Conservation (phyloP, 345 rosid genomes). For the Corymbia maculata region DNA sequence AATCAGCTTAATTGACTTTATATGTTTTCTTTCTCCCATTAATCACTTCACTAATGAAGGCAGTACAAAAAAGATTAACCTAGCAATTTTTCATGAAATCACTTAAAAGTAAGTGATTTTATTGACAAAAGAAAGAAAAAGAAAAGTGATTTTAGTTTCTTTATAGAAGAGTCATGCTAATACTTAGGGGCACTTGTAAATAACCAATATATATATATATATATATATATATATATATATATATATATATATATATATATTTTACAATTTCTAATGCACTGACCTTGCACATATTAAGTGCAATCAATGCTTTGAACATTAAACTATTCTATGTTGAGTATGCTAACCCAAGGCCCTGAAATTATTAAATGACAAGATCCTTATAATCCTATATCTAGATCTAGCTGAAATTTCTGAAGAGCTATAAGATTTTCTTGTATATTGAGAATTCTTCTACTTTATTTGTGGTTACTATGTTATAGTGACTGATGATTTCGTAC, state of each 20-base stretch:
- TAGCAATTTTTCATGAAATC: neutral
- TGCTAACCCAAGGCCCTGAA: neutral
- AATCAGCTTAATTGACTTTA: neutral
- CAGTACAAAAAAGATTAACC: neutral
- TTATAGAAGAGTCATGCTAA: neutral
- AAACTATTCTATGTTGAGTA: neutral
- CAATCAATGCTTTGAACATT: neutral
- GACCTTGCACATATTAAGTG: neutral
- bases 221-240: neutral
- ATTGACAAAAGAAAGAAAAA: too few species aligned
- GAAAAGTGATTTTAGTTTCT: neutral
- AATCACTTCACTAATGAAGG: neutral
- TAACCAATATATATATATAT: neutral
- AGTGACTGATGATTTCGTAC: neutral
- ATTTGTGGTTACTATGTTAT: neutral
- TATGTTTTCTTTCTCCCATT: neutral
- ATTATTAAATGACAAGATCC: neutral
- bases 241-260: neutral
- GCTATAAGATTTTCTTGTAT: neutral
- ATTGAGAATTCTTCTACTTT: neutral
- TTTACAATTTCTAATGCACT: neutral
- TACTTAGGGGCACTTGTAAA: neutral
- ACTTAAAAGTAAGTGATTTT: too few species aligned
- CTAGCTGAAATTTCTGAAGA: neutral
- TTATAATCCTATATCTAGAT: neutral